A percentile compares a stretch with the other conserved stretches of the same genome.
Evolutionary conservation across 1,139 yeast genomes (phyloP).

Genomic region (Lodderomyces elongisporus): DNA sequence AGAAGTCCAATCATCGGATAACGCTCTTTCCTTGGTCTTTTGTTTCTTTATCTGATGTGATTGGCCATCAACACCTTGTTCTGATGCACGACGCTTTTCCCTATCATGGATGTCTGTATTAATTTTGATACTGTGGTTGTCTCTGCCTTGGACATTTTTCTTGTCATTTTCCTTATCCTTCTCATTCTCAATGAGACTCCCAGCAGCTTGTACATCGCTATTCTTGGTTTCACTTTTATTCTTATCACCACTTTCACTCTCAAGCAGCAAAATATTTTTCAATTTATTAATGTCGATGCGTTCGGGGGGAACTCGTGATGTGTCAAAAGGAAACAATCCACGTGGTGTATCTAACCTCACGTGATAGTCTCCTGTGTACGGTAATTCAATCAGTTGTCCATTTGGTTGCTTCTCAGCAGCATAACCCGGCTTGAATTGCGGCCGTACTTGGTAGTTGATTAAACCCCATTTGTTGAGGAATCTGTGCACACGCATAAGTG

Average conservation of each 20-base stretch:
- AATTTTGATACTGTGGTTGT: too few relatives aligned
- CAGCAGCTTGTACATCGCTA: neutral
- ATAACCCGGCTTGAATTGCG: slow-evolving; percentile 61
- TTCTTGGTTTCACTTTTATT: slow-evolving; percentile 8
- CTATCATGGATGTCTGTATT: too few relatives aligned
- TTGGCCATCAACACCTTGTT: neutral
- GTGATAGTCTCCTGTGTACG: slow-evolving; percentile 64
- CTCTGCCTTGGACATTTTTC: too few relatives aligned
- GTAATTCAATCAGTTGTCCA: slow-evolving; percentile 45
- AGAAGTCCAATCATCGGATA: slow-evolving; percentile 59
- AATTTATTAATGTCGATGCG: slow-evolving; percentile 52
- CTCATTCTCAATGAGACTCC: slow-evolving; percentile 6
- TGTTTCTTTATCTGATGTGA: slow-evolving; percentile 4
- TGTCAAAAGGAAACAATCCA: slow-evolving; percentile 90
- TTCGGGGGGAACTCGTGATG: slow-evolving; percentile 55
- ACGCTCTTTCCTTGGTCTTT: slow-evolving; percentile 18
- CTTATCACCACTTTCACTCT: neutral
- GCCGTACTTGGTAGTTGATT: slow-evolving; percentile 85
- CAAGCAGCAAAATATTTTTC: slow-evolving; percentile 28
- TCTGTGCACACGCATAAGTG: slow-evolving; percentile 83
- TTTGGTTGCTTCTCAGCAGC: slow-evolving; percentile 55
- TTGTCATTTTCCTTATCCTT: too few relatives aligned
- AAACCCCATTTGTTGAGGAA: slow-evolving; percentile 95
- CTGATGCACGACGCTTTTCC: slow-evolving; percentile 7
- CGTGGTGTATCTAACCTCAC: slow-evolving; percentile 86